These are phyloP conservation scores for Boletales sp. DNA, from an alignment of 768 basidiomycete species.

Conservation along the genomic window DNA sequence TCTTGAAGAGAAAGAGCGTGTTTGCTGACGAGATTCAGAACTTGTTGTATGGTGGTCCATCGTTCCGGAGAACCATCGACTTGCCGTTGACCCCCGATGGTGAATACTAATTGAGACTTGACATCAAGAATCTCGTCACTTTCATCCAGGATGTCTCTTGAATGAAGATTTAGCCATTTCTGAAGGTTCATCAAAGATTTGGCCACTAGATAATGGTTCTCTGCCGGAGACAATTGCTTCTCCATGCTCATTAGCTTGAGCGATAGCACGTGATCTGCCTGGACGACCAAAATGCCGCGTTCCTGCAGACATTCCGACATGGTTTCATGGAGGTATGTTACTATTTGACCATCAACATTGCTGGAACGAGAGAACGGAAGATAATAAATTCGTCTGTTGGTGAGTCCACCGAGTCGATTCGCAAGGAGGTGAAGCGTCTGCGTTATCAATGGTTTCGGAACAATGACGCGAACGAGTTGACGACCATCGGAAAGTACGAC, in stretches of 20 bases:
- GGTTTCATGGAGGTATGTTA: constrained; percentile 21
- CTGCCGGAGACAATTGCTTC: constrained; percentile 10
- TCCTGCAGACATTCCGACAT: constrained; percentile 33
- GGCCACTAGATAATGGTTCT: background rate
- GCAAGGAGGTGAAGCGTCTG: constrained; percentile 48
- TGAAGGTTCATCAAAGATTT: constrained; percentile 20
- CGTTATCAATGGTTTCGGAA: constrained; percentile 40
- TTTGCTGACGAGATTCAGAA: constrained; percentile 16
- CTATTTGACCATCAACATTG: background rate
- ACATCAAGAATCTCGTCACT: constrained; percentile 26
- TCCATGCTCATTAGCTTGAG: constrained; percentile 44
- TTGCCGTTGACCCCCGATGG: constrained; percentile 22
- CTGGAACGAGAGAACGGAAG: constrained; percentile 42
- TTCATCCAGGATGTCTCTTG: constrained; percentile 25
- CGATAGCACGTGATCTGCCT: constrained; percentile 53
- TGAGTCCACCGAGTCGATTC: constrained; percentile 38
- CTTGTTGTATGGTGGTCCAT: constrained; percentile 28
- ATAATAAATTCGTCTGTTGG: constrained; percentile 42
- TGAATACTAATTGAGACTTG: constrained; percentile 33
- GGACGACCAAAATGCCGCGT: constrained; percentile 41
- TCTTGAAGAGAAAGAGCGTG: background rate
- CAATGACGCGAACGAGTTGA: constrained; percentile 43
- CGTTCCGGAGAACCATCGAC: constrained; percentile 31
- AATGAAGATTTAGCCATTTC: constrained; percentile 13
- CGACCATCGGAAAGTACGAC: constrained; percentile 38